Conservation (phyloP, 2,329 filamentous ascomycete genomes). For the Trichoderma sp. region DNA sequence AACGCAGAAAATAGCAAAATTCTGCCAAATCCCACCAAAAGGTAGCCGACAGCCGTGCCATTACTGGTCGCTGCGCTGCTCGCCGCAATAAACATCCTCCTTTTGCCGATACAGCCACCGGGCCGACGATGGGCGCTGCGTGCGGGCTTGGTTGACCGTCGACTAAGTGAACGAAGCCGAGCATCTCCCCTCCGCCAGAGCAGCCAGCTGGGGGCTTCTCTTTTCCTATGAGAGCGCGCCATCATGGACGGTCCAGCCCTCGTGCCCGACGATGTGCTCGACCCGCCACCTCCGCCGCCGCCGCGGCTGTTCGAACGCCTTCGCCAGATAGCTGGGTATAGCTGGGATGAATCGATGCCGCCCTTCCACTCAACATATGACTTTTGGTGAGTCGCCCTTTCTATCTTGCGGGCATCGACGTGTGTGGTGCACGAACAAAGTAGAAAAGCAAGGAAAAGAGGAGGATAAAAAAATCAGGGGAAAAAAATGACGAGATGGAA, state of each 20-base stretch:
- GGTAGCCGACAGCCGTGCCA: slow-evolving; percentile 6
- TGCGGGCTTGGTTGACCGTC: slow-evolving; percentile 29
- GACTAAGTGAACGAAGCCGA: slow-evolving; percentile 24
- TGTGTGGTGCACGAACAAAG: not conserved
- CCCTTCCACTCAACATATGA: slow-evolving; percentile 75
- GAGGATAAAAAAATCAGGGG: not conserved
- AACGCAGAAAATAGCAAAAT: not conserved
- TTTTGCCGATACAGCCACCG: slow-evolving; percentile 22
- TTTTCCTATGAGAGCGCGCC: slow-evolving; percentile 28
- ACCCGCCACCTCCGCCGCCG: slow-evolving; percentile 66
- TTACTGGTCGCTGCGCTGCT: slow-evolving; percentile 6
- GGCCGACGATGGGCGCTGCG: slow-evolving; percentile 38
- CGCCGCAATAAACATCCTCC: not conserved
- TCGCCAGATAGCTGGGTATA: slow-evolving; percentile 71
- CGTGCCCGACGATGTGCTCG: slow-evolving; percentile 56
- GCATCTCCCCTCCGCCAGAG: slow-evolving; percentile 8
- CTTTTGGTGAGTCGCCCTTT: slow-evolving; percentile 65
- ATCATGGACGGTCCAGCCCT: slow-evolving; percentile 55
- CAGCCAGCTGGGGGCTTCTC: slow-evolving; percentile 16
- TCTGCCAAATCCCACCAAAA: not conserved
- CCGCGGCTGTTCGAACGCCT: slow-evolving; percentile 71
- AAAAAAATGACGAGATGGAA: not conserved
- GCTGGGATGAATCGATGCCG: slow-evolving; percentile 67
- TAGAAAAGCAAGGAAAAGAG: not conserved
- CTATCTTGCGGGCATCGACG: not conserved